Evolutionary conservation across 164 flowering plant species (phyloP).

Genomic region (Umbilicus rupestris): DNA sequence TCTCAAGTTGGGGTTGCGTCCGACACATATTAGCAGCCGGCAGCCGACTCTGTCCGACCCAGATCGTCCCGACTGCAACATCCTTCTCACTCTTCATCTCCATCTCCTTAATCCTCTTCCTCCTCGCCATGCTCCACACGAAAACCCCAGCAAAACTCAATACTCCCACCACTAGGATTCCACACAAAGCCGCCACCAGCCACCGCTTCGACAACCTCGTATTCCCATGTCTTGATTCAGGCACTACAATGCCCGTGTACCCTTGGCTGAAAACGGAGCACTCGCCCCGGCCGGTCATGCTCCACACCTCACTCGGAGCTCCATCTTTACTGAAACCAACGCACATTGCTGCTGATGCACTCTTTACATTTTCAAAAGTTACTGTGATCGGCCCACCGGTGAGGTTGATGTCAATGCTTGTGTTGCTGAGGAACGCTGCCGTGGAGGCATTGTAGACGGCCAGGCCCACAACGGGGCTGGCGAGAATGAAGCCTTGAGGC

Average conservation of each 20-base stretch:
- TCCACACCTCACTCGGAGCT: not conserved
- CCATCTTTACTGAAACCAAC: not conserved
- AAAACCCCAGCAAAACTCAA: conserved; percentile 21
- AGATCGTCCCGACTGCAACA: conserved; percentile 39
- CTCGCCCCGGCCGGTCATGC: not conserved
- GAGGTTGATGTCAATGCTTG: not conserved
- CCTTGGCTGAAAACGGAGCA: not conserved
- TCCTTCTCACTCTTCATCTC: conserved; percentile 45
- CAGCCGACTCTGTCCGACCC: conserved; percentile 51
- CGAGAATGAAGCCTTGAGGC: not conserved
- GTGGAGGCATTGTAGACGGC: not conserved
- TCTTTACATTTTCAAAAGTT: not conserved
- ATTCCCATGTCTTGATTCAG: not conserved
- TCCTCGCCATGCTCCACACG: conserved; percentile 18
- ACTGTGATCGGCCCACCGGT: not conserved
- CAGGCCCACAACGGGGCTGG: not conserved
- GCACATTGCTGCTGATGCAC: not conserved
- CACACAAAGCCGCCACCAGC: conserved; percentile 30
- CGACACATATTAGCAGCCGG: conserved; percentile 51
- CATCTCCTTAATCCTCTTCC: conserved; percentile 33
- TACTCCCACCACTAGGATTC: conserved; percentile 27
- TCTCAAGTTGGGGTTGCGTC: conserved; percentile 55
- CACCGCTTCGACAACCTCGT: not conserved
- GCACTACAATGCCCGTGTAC: not conserved
- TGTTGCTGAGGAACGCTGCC: not conserved